Evolutionary conservation across 2,329 filamentous ascomycete species (phyloP).

Genomic region (Alternaria angustiovoidea): DNA sequence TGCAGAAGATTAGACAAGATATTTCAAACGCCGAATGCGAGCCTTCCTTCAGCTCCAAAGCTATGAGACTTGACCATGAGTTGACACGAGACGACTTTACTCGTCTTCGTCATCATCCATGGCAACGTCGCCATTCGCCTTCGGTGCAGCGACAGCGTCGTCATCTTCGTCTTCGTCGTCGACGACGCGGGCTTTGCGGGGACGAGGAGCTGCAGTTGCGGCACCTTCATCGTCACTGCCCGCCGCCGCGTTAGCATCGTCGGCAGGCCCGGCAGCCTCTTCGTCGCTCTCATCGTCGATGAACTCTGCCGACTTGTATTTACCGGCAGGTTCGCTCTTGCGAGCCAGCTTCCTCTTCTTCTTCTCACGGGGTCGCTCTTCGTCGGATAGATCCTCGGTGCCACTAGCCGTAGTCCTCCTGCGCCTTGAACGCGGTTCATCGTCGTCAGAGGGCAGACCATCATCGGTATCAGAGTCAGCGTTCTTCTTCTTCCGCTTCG

Average conservation of each 20-base stretch:
- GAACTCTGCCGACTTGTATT: conserved; percentile 87
- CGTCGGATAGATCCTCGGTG: conserved; percentile 60
- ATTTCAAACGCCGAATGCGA: not conserved
- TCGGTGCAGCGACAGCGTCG: conserved; percentile 31
- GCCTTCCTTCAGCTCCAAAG: not conserved
- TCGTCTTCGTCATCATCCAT: conserved; percentile 46
- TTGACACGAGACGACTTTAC: conserved; percentile 14
- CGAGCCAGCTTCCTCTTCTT: conserved; percentile 69
- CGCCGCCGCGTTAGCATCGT: conserved; percentile 14
- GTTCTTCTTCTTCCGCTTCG: conserved; percentile 69
- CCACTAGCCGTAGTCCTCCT: conserved; percentile 49
- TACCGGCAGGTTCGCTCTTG: conserved; percentile 59
- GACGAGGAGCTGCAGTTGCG: conserved; percentile 31
- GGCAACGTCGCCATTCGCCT: conserved; percentile 31
- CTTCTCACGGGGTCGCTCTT: conserved; percentile 66
- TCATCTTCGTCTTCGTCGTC: conserved; percentile 47
- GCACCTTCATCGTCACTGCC: conserved; percentile 35
- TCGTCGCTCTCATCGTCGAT: conserved; percentile 72
- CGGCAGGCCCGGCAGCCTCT: conserved; percentile 33
- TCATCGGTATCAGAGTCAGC: conserved; percentile 58
- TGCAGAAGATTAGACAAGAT: not conserved
- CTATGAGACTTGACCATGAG: not conserved
- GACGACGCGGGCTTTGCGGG: conserved; percentile 43
- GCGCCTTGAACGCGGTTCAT: conserved; percentile 51
- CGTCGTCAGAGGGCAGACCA: conserved; percentile 43